Conservation (phyloP, 225 moss, liverwort and hornwort species). For the Straminergon stramineum region DNA sequence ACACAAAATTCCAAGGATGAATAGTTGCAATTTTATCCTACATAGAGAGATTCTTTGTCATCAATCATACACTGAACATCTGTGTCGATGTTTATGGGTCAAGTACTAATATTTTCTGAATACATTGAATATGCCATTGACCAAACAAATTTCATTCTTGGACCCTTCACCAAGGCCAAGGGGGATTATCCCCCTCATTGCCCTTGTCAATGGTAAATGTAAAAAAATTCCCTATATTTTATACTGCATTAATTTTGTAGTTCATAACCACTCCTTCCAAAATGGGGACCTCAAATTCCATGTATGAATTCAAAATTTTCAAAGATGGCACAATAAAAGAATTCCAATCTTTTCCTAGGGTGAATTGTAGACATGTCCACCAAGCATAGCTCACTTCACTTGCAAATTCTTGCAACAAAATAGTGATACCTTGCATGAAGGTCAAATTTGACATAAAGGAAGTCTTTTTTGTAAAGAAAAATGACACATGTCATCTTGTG, state of each 20-base stretch:
- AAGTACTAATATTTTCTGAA: too few relatives aligned
- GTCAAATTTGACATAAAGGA: too few relatives aligned
- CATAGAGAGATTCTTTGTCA: too few relatives aligned
- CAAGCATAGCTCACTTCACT: not conserved
- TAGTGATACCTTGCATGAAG: not conserved
- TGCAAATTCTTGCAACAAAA: not conserved
- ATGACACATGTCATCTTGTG: too few relatives aligned
- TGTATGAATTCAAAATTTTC: not conserved
- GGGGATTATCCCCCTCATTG: too few relatives aligned
- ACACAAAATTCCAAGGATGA: too few relatives aligned
- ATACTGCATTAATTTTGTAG: rapidly evolving
- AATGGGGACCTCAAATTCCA: rapidly evolving
- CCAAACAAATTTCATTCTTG: not conserved
- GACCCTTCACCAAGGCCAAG: not conserved
- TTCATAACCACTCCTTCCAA: rapidly evolving
- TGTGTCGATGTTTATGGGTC: too few relatives aligned
- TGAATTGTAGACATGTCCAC: rapidly evolving
- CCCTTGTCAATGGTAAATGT: rapidly evolving
- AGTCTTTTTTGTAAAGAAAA: too few relatives aligned
- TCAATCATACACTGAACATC: too few relatives aligned
- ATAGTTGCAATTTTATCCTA: too few relatives aligned
- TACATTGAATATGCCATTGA: too few relatives aligned
- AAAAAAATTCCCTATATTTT: too few relatives aligned
- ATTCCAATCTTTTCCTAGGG: rapidly evolving
- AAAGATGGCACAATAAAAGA: not conserved